Percentiles rank a stretch among this genome's conserved stretches.
Conservation (phyloP, 2,329 filamentous ascomycete species). For the Capronia epimyces region DNA sequence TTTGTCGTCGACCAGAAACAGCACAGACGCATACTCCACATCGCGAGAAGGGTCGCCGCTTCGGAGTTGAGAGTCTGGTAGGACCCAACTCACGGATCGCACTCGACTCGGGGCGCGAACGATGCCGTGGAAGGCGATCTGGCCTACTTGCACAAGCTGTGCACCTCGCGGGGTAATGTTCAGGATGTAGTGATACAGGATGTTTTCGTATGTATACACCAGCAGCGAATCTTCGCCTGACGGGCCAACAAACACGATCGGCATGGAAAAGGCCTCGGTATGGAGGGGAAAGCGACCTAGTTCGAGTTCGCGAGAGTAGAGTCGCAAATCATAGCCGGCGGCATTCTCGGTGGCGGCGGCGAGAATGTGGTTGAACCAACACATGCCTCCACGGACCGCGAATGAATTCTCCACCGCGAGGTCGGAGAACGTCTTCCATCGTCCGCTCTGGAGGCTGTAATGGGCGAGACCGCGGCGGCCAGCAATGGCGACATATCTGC, state of each 20-base stretch:
- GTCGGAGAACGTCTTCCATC: conserved; percentile 92
- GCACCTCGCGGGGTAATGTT: conserved; percentile 64
- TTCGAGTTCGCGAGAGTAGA: conserved; percentile 81
- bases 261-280: conserved; percentile 69
- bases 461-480: conserved; percentile 86
- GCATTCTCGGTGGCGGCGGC: conserved; percentile 88
- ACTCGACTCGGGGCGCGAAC: conserved; percentile 89
- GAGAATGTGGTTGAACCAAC: conserved; percentile 94
- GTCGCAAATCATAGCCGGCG: conserved; percentile 75
- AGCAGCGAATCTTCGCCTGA: conserved; percentile 91
- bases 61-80: conserved; percentile 81
- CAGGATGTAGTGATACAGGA: conserved; percentile 91
- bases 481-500: conserved; percentile 93
- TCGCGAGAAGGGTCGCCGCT: conserved; percentile 95
- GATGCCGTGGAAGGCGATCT: conserved; percentile 95
- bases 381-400: conserved; percentile 90
- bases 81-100: conserved; percentile 87
- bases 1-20: conserved; percentile 97
- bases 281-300: conserved; percentile 71
- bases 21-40: conserved; percentile 83
- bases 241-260: conserved; percentile 82
- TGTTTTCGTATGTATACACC: conserved; percentile 95
- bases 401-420: conserved; percentile 81
- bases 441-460: conserved; percentile 87
- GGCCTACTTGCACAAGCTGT: conserved; percentile 84